Evolutionary conservation across 2,329 filamentous ascomycete species (phyloP).

Genomic region (Botrytis medusae): DNA sequence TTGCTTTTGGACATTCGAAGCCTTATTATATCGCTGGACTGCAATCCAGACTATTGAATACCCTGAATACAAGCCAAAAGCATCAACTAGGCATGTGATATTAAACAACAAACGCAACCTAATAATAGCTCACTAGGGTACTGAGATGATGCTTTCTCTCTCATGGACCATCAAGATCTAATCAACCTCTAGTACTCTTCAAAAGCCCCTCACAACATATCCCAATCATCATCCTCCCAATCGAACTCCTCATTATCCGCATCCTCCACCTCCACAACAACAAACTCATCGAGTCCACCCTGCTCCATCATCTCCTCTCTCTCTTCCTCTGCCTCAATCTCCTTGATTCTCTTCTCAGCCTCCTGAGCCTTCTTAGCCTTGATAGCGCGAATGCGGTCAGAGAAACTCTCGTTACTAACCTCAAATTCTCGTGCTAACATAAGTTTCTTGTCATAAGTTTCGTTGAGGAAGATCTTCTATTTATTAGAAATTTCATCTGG

Average conservation of each 20-base stretch:
- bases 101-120: too few relatives aligned
- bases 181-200: accelerated
- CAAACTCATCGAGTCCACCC: not conserved
- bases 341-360: not conserved
- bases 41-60: too few relatives aligned
- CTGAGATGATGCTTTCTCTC: not conserved
- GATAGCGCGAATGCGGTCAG: not conserved
- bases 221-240: not conserved
- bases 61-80: too few relatives aligned
- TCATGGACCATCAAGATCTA: not conserved
- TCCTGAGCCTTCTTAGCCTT: not conserved
- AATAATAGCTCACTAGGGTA: too few relatives aligned
- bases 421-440: not conserved
- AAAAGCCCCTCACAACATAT: not conserved
- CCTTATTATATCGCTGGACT: too few relatives aligned
- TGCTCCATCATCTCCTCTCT: not conserved
- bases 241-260: not conserved
- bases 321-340: not conserved
- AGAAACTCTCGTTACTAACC: not conserved
- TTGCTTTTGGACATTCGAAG: too few relatives aligned
- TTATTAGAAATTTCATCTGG: not conserved
- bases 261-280: not conserved
- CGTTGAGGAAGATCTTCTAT: not conserved
- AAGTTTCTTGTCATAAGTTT: not conserved
- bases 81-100: too few relatives aligned